Conservation (phyloP, 805 yeast genomes). For the Schwanniomyces polymorphus region DNA sequence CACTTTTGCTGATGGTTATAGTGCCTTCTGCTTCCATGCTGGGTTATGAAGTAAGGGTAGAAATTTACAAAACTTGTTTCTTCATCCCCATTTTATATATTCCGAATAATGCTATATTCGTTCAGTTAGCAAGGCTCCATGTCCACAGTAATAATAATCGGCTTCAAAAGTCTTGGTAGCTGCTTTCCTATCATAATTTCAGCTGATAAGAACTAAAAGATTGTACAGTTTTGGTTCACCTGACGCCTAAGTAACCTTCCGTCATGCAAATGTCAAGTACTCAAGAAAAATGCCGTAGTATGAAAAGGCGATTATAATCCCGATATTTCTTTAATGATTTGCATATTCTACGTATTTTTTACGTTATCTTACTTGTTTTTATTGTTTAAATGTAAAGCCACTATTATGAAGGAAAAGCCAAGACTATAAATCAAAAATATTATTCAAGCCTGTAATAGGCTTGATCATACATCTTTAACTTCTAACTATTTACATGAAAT, state of each 20-base stretch:
- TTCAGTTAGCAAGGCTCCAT: neutral
- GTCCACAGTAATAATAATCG: neutral
- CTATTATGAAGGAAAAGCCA: too few relatives aligned
- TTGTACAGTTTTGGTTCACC: too few relatives aligned
- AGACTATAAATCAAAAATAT: too few relatives aligned
- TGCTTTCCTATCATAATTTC: neutral
- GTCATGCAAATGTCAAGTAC: neutral
- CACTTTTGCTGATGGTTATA: neutral
- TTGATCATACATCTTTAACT: too few relatives aligned
- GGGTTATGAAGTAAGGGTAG: neutral
- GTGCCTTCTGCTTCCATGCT: neutral
- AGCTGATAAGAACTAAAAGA: neutral
- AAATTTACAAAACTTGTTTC: too few relatives aligned
- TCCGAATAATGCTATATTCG: neutral
- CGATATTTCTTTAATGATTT: too few relatives aligned
- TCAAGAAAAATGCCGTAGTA: neutral
- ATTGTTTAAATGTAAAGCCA: too few relatives aligned
- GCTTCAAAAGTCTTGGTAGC: neutral
- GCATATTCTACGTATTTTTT: neutral
- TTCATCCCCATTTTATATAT: too few relatives aligned
- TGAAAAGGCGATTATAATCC: neutral
- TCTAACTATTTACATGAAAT: too few relatives aligned
- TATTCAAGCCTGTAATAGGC: too few relatives aligned
- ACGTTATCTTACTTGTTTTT: too few relatives aligned
- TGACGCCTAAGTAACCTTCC: too few relatives aligned